These are phyloP conservation scores for Fusarium sp. DNA, from an alignment of 2,329 filamentous ascomycete species.

Conservation along the genomic window DNA sequence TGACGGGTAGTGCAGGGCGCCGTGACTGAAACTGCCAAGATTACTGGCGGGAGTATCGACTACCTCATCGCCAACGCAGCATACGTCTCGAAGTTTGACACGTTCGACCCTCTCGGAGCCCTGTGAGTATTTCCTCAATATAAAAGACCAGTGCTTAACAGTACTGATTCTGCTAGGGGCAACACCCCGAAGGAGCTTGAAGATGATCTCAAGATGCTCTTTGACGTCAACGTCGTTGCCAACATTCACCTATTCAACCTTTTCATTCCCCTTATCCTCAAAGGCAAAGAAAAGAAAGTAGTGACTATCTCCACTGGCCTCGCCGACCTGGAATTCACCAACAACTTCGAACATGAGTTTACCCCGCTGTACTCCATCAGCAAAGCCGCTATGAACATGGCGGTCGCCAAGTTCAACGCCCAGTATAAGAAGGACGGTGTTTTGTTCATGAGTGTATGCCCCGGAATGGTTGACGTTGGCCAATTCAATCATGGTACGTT, in stretches of 20 bases:
- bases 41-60: neutral
- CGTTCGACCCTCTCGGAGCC: neutral
- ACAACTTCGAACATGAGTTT: neutral
- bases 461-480: neutral
- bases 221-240: neutral
- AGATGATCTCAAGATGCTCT: neutral
- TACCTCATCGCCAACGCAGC: neutral
- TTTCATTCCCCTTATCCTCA: neutral
- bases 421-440: neutral
- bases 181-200: neutral
- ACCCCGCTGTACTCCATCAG: neutral
- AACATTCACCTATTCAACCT: neutral
- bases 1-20: rapidly evolving
- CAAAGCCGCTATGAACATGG: neutral
- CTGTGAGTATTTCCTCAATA: neutral
- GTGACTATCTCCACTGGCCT: neutral
- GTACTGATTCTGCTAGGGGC: rapidly evolving
- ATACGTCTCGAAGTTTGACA: neutral
- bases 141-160: rapidly evolving
- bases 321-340: neutral
- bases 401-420: neutral
- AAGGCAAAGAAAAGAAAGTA: neutral
- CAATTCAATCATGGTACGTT: neutral
- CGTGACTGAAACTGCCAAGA: neutral
- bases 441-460: neutral